Base-by-base conservation (phyloP, 768 basidiomycete species). In the Hemileccinum rubropunctum region DNA sequence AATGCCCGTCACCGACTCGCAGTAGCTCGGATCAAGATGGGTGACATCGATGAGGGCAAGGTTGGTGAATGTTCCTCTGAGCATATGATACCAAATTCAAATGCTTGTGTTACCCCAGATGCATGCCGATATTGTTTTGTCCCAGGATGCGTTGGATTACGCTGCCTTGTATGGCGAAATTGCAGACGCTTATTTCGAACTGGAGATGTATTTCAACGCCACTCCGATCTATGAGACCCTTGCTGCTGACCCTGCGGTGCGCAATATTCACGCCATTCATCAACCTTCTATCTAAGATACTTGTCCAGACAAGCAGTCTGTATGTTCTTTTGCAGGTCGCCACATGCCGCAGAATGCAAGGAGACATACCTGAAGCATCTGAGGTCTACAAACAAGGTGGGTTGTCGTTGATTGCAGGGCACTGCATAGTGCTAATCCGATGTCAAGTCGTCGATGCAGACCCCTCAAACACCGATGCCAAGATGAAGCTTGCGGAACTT, bases 401-500 rank as follows among this genome's bases (percentile, higher is more conserved):
- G 78, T 44, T 11, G 12, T 33, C 15, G 5, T 14, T 2, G 36
- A 6, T 39, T 6, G 26, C 11, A n/a, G 26, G 11, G n/a, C 12
- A n/a, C 26, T 44, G n/a, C 32, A 43, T 23, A 42, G 28, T 8
- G 11, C 17, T 12, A 34, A 46, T 6, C 10, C 20, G 41, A 6
- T 26, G 27, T 18, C 7, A 56, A 95, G 94, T 95, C 27, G 74
- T 87, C 15, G 73, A 77, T 4, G 81, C 80, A 1, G 88, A 94
- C 63, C 85, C 91, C 0, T 76, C 77, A 0, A 80, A 91, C 57
- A 81, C 83, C 58, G 89, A 94, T 26, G 86, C 85, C 23, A 93
- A 92, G 84, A 84, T 95, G 79, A 88, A 90, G 54, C 77, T 98
- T 0, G 95, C 95, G 0, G 90, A 90, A 55, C 81, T 94, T 13